A percentile compares a stretch with the other conserved stretches of the same genome.
Conservation (phyloP, 75 land plant genomes). For the Larix kaempferi region DNA sequence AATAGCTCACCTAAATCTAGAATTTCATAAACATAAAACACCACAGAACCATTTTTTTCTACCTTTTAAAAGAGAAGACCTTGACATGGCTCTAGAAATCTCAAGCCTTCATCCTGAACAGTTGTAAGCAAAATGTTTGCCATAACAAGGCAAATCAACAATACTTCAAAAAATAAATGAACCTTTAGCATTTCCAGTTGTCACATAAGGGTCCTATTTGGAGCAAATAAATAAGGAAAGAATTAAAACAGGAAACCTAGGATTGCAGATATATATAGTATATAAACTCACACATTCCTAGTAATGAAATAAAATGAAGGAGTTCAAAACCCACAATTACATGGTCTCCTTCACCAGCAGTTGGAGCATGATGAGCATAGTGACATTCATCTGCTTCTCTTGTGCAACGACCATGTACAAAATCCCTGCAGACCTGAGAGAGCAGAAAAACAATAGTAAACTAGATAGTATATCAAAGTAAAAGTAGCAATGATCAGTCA, state of each 20-base stretch:
- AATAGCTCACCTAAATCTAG: not conserved
- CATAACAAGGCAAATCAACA: not conserved
- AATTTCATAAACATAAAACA: not conserved
- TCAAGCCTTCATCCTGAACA: not conserved
- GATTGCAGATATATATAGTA: not conserved
- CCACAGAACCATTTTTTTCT: too few species aligned
- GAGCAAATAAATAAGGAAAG: not conserved
- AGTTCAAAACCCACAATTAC: conserved; percentile 13
- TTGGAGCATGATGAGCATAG: too few species aligned
- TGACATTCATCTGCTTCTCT: too few species aligned
- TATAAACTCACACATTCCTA: not conserved
- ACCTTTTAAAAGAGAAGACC: not conserved
- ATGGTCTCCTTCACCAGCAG: conserved; percentile 24
- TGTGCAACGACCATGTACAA: too few species aligned
- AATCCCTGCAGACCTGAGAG: too few species aligned
- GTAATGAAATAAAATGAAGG: not conserved
- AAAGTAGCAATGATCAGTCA: not conserved
- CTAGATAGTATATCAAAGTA: not conserved
- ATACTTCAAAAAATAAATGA: not conserved
- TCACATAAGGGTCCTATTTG: not conserved
- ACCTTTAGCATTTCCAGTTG: not conserved
- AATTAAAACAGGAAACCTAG: not conserved
- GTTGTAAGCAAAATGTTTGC: not conserved
- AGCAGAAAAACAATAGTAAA: not conserved
- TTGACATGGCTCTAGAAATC: not conserved